Evolutionary conservation across 345 rosid genomes (phyloP).

Genomic region (Bruguiera parviflora): DNA sequence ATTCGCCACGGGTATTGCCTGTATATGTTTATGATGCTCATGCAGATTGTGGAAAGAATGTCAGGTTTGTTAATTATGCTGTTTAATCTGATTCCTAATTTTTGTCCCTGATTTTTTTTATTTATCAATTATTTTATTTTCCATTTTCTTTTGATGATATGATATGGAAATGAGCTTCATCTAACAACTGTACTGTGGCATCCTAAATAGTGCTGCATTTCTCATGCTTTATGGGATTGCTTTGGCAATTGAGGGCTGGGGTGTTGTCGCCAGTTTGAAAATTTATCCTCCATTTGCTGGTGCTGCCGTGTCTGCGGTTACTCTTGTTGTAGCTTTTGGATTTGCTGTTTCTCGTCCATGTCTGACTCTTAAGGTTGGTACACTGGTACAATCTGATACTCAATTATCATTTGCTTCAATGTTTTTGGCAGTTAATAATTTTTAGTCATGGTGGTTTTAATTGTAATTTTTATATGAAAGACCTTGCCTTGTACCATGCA

Average conservation of each 20-base stretch:
- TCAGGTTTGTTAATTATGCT: constrained; percentile 51
- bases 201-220: constrained; percentile 74
- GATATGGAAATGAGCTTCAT: neutral
- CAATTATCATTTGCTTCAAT: constrained; percentile 11
- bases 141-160: constrained; percentile 14
- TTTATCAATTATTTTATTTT: constrained; percentile 8
- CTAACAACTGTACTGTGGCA: constrained; percentile 14
- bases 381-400: constrained; percentile 13
- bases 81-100: constrained; percentile 6
- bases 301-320: constrained; percentile 96
- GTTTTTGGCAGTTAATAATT: neutral
- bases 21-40: constrained; percentile 98
- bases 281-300: constrained; percentile 99
- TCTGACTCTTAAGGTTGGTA: constrained; percentile 82
- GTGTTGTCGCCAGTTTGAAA: constrained; percentile 96
- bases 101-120: neutral
- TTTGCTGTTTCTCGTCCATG: constrained; percentile 99
- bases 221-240: constrained; percentile 97
- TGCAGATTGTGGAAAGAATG: constrained; percentile 96
- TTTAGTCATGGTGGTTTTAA: constrained; percentile 3
- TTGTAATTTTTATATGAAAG: neutral
- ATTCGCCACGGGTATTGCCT: constrained; percentile 96
- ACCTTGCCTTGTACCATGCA: neutral
- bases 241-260: constrained; percentile 99
- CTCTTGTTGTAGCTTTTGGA: constrained; percentile 97